A percentile compares a stretch with the other conserved stretches of the same genome.
phyloP scores from a whole-genome alignment of 352 stramenopile species.

The Phytophthora ramorum region DNA sequence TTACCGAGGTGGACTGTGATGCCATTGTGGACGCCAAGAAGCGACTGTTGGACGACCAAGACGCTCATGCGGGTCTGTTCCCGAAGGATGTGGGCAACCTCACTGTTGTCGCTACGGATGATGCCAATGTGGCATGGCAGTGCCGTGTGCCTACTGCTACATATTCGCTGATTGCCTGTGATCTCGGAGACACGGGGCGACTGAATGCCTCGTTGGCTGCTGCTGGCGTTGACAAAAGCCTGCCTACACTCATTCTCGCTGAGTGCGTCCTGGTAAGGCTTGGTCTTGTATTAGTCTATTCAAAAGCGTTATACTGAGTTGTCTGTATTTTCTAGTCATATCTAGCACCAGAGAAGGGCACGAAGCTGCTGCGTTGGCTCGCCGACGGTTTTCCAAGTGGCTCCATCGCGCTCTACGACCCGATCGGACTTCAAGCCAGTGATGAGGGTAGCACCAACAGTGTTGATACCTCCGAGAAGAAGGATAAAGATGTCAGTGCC shows the following conservation, averaged over 20 bases:
- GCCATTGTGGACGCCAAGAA: constrained; percentile 61
- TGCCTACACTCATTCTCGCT: constrained; percentile 66
- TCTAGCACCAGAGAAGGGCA: constrained; percentile 57
- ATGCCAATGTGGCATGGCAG: constrained; percentile 32
- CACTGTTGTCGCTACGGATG: not conserved
- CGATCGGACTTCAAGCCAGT: constrained; percentile 46
- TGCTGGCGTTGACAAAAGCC: constrained; percentile 37
- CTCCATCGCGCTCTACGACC: constrained; percentile 71
- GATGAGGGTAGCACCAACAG: constrained; percentile 5
- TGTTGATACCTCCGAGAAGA: not conserved
- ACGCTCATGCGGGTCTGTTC: constrained; percentile 34
- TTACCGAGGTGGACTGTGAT: constrained; percentile 72
- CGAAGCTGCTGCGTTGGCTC: constrained; percentile 55
- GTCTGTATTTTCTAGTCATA: constrained; percentile 54
- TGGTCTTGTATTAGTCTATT: not conserved
- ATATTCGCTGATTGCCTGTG: constrained; percentile 61
- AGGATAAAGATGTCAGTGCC: constrained; percentile 17
- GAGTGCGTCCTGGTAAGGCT: constrained; percentile 75
- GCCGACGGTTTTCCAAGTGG: constrained; percentile 41
- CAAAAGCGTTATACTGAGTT: not conserved
- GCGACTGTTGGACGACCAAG: constrained; percentile 41
- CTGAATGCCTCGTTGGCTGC: constrained; percentile 40
- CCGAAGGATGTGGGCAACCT: constrained; percentile 24
- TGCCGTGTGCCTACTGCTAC: constrained; percentile 30
- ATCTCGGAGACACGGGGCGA: constrained; percentile 57